Conservation (phyloP, 1,284 basidiomycete genomes). For the Caloboletus firmus region DNA sequence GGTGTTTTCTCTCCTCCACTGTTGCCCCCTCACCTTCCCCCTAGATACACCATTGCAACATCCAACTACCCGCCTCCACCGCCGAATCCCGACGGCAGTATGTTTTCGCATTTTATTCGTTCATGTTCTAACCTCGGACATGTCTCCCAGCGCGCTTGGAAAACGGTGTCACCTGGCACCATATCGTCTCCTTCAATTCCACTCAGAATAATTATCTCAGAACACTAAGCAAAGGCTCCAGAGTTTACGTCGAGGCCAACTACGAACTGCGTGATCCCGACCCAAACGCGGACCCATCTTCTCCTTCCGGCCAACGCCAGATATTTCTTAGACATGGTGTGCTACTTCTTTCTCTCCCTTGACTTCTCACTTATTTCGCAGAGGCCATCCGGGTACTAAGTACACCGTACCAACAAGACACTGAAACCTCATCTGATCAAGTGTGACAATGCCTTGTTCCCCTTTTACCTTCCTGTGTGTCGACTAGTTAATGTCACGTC, state of each 20-base stretch:
- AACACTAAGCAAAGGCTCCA: constrained; percentile 63
- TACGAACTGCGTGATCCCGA: constrained; percentile 75
- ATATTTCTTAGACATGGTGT: constrained; percentile 76
- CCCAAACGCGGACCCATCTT: constrained; percentile 55
- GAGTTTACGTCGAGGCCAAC: constrained; percentile 74
- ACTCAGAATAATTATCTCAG: constrained; percentile 58
- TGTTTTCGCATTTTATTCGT: constrained; percentile 20
- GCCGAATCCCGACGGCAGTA: constrained; percentile 61
- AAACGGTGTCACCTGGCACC: constrained; percentile 68
- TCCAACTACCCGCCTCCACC: constrained; percentile 58
- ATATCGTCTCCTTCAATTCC: constrained; percentile 67
- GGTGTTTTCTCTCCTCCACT: constrained; percentile 30
- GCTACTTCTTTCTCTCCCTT: constrained; percentile 16
- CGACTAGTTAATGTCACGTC: constrained; percentile 2
- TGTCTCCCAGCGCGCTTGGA: constrained; percentile 49
- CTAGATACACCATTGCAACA: constrained; percentile 71
- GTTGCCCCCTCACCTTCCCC: constrained; percentile 1
- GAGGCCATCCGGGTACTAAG: constrained; percentile 30
- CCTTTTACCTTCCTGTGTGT: neutral
- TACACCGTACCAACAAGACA: constrained; percentile 26
- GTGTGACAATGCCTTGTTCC: constrained; percentile 7
- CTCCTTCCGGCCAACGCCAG: constrained; percentile 70
- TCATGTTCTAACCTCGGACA: neutral
- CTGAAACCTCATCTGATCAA: constrained; percentile 28
- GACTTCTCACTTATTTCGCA: constrained; percentile 17